phyloP scores from a whole-genome alignment of 1,284 basidiomycete species.

The Butyriboletus appendiculatus region DNA sequence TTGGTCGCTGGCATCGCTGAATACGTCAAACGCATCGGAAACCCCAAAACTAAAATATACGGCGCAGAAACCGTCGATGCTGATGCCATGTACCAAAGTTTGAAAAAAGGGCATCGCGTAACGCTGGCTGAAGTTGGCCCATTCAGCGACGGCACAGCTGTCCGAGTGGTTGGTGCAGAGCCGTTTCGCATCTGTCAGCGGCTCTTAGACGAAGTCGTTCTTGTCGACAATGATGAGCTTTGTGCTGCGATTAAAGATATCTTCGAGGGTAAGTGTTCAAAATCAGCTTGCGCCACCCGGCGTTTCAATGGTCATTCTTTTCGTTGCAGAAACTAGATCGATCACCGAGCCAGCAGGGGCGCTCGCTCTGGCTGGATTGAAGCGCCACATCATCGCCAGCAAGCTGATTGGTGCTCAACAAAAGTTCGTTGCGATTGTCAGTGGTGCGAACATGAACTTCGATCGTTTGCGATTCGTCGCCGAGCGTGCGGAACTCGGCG shows the following conservation, averaged over 20 bases:
- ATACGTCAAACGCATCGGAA: constrained; percentile 94
- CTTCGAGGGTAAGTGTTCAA: constrained; percentile 77
- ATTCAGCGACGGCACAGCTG: constrained; percentile 98
- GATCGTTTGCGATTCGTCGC: constrained; percentile 94
- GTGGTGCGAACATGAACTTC: constrained; percentile 99
- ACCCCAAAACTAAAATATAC: constrained; percentile 79
- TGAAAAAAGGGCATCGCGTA: constrained; percentile 78
- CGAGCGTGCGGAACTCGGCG: constrained; percentile 96
- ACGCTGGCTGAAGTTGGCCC: constrained; percentile 91
- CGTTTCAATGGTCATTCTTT: constrained; percentile 1
- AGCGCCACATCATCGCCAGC: constrained; percentile 84
- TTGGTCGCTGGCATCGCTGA: constrained; percentile 87
- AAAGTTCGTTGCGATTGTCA: constrained; percentile 89
- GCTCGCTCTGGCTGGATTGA: constrained; percentile 89
- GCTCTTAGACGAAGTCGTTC: constrained; percentile 83
- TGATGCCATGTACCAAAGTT: constrained; percentile 87
- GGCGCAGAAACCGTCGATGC: constrained; percentile 97
- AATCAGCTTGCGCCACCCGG: not conserved
- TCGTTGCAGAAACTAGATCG: constrained; percentile 79
- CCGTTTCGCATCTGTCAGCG: constrained; percentile 91
- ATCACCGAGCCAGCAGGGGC: constrained; percentile 98
- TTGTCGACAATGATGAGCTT: constrained; percentile 94
- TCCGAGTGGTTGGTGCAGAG: constrained; percentile 95
- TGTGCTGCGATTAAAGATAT: constrained; percentile 99
- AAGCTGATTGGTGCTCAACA: constrained; percentile 81